Conservation (phyloP, 495 filamentous ascomycete species). For the Chaetomidium leptoderma region DNA sequence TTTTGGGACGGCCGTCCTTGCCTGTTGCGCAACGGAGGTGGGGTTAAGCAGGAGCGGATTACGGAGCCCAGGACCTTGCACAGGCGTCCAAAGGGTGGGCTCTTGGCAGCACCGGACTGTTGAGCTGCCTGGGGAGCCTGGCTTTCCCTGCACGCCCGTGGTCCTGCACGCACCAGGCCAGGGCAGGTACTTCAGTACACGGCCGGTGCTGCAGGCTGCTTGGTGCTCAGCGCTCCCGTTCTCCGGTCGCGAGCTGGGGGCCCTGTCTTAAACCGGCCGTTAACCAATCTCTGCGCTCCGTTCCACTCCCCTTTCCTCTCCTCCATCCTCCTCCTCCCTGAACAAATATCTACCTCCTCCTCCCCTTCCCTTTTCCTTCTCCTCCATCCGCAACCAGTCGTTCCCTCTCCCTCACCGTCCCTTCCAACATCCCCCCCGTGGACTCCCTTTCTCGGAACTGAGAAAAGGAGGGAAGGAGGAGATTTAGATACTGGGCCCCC, state of each 20-base stretch:
- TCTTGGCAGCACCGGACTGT: conserved; percentile 20
- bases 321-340: conserved; percentile 54
- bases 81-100: conserved; percentile 20
- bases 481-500: conserved; percentile 35
- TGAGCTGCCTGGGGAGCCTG: conserved; percentile 25
- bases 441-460: conserved; percentile 32
- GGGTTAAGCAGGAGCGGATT: conserved; percentile 5
- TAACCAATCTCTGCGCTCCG: conserved; percentile 45
- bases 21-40: conserved; percentile 28
- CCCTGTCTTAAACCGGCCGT: conserved; percentile 51
- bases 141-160: conserved; percentile 17
- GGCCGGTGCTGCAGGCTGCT: conserved; percentile 31
- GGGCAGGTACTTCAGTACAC: conserved; percentile 28
- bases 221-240: conserved; percentile 26
- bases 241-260: conserved; percentile 31
- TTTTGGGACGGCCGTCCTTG: conserved; percentile 16
- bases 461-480: conserved; percentile 43
- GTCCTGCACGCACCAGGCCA: conserved; percentile 27
- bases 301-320: conserved; percentile 53
- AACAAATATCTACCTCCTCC: conserved; percentile 53
- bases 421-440: conserved; percentile 38
- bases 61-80: conserved; percentile 25
- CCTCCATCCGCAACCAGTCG: conserved; percentile 55
- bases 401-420: conserved; percentile 44
- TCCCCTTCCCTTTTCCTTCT: conserved; percentile 47